These are phyloP conservation scores for Pinus tabuliformis DNA, from an alignment of 75 land plant species.

Conservation along the genomic window DNA sequence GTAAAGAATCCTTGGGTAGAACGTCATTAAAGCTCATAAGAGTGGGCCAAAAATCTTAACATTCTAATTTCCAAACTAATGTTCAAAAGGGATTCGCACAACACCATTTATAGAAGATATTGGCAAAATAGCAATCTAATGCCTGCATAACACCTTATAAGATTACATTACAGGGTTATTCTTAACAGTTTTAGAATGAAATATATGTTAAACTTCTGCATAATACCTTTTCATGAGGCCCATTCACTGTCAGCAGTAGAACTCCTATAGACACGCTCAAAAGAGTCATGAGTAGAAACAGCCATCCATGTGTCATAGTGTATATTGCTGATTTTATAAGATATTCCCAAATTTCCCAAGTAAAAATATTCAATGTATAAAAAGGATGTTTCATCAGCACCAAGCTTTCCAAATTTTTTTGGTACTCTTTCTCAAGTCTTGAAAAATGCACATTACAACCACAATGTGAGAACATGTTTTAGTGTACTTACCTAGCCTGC, in stretches of 20 bases:
- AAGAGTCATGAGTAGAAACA: slow-evolving; percentile 26
- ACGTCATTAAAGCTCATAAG: no score
- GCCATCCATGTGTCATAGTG: slow-evolving; percentile 43
- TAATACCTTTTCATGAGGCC: slow-evolving; percentile 76
- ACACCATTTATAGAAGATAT: no score
- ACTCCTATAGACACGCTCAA: slow-evolving; percentile 19
- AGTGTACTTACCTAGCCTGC: no score
- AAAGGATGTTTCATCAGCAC: slow-evolving; percentile 58
- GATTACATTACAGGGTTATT: no score
- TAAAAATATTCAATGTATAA: slow-evolving; percentile 54
- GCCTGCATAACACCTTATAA: no score
- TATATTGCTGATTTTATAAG: slow-evolving; percentile 33
- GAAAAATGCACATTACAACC: slow-evolving; percentile 13
- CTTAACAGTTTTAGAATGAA: no score
- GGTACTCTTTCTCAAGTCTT: slow-evolving; percentile 41
- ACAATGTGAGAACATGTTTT: no score
- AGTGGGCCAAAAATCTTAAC: no score
- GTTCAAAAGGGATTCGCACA: no score
- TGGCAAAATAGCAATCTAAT: no score
- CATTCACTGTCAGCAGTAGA: slow-evolving; percentile 38
- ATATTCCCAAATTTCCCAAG: slow-evolving; percentile 42
- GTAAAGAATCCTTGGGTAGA: no score
- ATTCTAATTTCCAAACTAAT: no score
- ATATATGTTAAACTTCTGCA: background rate
- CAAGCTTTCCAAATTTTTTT: slow-evolving; percentile 50